Evolutionary conservation across 495 filamentous ascomycete genomes (phyloP).

Genomic region (Oleoguttula mirabilis): DNA sequence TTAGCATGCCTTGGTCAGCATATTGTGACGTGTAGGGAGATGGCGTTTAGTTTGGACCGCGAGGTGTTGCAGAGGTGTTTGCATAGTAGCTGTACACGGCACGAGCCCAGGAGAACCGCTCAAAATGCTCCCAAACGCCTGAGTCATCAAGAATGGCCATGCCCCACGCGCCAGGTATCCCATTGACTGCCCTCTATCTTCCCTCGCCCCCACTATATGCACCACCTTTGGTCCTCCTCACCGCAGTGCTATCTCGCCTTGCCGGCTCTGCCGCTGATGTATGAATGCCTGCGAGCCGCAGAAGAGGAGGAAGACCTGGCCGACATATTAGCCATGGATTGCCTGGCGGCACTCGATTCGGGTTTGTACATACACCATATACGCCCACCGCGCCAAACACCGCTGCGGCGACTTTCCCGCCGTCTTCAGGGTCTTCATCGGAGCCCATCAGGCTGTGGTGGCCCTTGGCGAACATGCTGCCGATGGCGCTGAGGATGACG

Average conservation of each 20-base stretch:
- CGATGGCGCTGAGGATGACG: conserved; percentile 73
- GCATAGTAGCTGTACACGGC: too few relatives aligned
- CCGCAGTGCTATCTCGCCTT: conserved; percentile 65
- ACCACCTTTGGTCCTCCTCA: too few relatives aligned
- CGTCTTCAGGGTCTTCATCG: conserved; percentile 52
- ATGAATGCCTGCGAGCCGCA: conserved; percentile 76
- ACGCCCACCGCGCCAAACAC: conserved; percentile 76
- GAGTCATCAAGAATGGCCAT: too few relatives aligned
- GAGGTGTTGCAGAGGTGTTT: too few relatives aligned
- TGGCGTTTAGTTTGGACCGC: too few relatives aligned
- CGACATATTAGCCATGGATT: background rate
- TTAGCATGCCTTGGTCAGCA: too few relatives aligned
- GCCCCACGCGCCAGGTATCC: too few relatives aligned
- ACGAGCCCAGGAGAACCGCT: too few relatives aligned
- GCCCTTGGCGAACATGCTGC: conserved; percentile 60
- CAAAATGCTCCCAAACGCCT: too few relatives aligned
- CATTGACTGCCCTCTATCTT: too few relatives aligned
- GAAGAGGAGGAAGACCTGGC: conserved; percentile 75
- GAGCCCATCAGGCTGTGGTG: conserved; percentile 72
- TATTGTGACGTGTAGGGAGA: too few relatives aligned
- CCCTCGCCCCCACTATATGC: too few relatives aligned
- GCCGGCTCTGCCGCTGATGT: conserved; percentile 61
- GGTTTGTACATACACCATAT: conserved; percentile 73
- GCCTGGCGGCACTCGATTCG: background rate
- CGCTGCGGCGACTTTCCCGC: conserved; percentile 62